phyloP scores from a whole-genome alignment of 208 protist species.

The Leishmania aethiopica region DNA sequence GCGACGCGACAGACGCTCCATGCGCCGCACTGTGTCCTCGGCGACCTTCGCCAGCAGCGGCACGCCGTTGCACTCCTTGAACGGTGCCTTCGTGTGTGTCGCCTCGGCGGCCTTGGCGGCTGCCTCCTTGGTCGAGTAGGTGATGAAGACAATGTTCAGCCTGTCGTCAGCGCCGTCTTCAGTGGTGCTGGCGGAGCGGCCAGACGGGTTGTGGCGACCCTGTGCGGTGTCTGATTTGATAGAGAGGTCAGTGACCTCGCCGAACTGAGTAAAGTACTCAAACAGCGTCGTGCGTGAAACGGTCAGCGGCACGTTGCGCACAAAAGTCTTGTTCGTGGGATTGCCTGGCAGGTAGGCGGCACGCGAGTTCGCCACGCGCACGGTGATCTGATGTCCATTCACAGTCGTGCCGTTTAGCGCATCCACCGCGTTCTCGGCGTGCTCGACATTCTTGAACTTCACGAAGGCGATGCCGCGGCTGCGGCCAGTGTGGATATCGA shows the following conservation, averaged over 20 bases:
- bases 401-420: slow-evolving; percentile 45
- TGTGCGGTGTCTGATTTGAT: slow-evolving; percentile 71
- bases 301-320: slow-evolving; percentile 66
- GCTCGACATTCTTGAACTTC: slow-evolving; percentile 50
- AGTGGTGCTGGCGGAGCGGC: slow-evolving; percentile 4
- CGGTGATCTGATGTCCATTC: slow-evolving; percentile 41
- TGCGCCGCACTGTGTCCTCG: slow-evolving; percentile 67
- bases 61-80: slow-evolving; percentile 63
- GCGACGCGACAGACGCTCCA: slow-evolving; percentile 63
- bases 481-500: slow-evolving; percentile 76
- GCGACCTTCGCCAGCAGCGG: slow-evolving; percentile 81
- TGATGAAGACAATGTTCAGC: slow-evolving; percentile 79
- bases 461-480: slow-evolving; percentile 82
- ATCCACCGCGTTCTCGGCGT: slow-evolving; percentile 49
- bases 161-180: slow-evolving; percentile 19
- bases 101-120: slow-evolving; percentile 53
- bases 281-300: slow-evolving; percentile 46
- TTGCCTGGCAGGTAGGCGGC: slow-evolving; percentile 69
- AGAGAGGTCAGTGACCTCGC: slow-evolving; percentile 69
- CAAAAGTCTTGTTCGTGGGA: slow-evolving; percentile 77
- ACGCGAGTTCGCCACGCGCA: slow-evolving; percentile 66
- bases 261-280: slow-evolving; percentile 60
- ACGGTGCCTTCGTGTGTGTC: slow-evolving; percentile 67
- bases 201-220: slow-evolving; percentile 14
- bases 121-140: slow-evolving; percentile 67